These are phyloP conservation scores for Coemansia sp. DNA, from an alignment of 192 early-diverging fungal species.

Conservation along the genomic window DNA sequence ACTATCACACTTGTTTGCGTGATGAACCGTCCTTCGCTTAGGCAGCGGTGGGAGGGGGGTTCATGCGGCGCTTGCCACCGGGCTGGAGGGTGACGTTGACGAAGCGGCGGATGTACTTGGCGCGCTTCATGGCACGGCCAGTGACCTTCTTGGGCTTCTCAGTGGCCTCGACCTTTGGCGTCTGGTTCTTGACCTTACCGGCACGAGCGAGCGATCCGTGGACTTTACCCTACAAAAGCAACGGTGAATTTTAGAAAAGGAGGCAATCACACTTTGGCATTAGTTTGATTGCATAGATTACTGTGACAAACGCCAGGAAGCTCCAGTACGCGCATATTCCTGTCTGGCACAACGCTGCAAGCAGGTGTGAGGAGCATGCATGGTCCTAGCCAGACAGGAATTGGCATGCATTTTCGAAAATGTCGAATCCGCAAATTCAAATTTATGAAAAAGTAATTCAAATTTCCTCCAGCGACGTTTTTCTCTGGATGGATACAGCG, in stretches of 20 bases:
- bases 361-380: neutral
- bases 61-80: slow-evolving; percentile 84
- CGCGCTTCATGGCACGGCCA: slow-evolving; percentile 95
- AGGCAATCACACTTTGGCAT: neutral
- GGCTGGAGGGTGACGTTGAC: slow-evolving; percentile 78
- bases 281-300: neutral
- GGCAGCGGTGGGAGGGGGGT: slow-evolving; percentile 47
- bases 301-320: neutral
- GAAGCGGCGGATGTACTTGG: slow-evolving; percentile 96
- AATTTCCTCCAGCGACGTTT: neutral
- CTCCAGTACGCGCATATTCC: neutral
- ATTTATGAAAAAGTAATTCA: neutral
- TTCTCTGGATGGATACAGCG: slow-evolving; percentile 21
- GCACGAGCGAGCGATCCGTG: slow-evolving; percentile 99
- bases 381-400: neutral
- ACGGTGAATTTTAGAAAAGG: neutral
- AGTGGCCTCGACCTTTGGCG: slow-evolving; percentile 96
- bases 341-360: neutral
- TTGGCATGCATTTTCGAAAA: neutral
- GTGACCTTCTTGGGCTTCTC: slow-evolving; percentile 94
- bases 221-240: slow-evolving; percentile 89
- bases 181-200: slow-evolving; percentile 99
- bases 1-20: neutral
- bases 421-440: slow-evolving; percentile 1
- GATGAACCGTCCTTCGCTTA: slow-evolving; percentile 7